phyloP scores from a whole-genome alignment of 169 alveolate species.

The Plasmodium berghei region DNA sequence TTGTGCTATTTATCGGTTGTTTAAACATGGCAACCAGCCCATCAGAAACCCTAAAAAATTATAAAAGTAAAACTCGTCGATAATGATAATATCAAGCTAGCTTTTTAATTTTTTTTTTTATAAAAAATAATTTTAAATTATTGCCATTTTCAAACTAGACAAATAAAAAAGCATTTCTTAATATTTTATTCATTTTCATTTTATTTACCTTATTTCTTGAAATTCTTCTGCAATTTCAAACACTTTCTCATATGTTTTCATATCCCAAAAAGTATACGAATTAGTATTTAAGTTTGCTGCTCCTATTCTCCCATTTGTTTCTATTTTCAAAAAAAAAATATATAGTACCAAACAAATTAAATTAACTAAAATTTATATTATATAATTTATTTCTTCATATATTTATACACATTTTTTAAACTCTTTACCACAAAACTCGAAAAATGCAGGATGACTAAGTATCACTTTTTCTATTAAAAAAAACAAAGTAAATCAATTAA shows the following conservation, averaged over 20 bases:
- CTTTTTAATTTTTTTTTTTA: neutral
- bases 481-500: constrained; percentile 58
- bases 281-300: constrained; percentile 83
- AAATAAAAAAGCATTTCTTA: no score
- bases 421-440: constrained; percentile 84
- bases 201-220: constrained; percentile 66
- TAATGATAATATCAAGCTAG: neutral
- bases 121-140: neutral
- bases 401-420: neutral
- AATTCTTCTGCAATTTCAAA: constrained; percentile 73
- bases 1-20: constrained; percentile 80
- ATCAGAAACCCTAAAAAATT: constrained; percentile 79
- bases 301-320: constrained; percentile 83
- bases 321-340: constrained; percentile 31
- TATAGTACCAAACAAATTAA: neutral
- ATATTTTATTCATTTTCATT: neutral
- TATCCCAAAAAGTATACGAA: constrained; percentile 84
- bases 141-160: neutral
- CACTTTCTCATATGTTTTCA: constrained; percentile 51
- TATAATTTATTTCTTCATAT: no score
- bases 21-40: constrained; percentile 86
- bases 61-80: neutral
- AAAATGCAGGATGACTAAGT: constrained; percentile 84
- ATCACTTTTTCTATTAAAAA: constrained; percentile 79
- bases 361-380: neutral